Base-by-base conservation (phyloP, 2,329 filamentous ascomycete species). In the Ceratocystis alfenasii region DNA sequence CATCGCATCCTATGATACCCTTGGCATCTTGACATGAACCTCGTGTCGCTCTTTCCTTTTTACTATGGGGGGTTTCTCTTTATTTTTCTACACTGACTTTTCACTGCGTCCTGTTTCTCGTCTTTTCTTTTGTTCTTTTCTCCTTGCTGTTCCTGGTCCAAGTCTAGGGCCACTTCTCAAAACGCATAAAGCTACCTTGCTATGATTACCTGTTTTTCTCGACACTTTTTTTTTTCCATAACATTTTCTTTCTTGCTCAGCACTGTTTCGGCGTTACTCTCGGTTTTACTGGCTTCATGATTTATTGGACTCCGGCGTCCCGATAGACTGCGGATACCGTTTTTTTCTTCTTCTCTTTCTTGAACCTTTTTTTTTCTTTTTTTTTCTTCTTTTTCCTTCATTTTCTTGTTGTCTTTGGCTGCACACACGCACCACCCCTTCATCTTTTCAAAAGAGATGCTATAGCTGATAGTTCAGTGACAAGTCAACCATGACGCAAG, bases 1-100 rank as follows among this genome's bases (percentile, higher is more conserved):
- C 64, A 68, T 66, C 68, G 61, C 55, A 68, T 61, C 48, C 65
- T 62, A 45, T 65, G 62, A 67, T 64, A 64, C 66, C 62, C 66
- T 62, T 60, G 63, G 63, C 64, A 65, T 63, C 44, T 63, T 61
- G 57, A 65, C 55, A 62, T 62, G 57, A 59, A 53, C 48, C 65
- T 63, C 57, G 66, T 59, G 66, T 59, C 45, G 46, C 45, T 63
- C 33, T 68, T 68, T 67, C 64, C 67, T 46, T 66, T 62, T 63
- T 63, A 68, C 67, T 65, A 67, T 65, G 67, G 46, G 30, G 15
- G 44, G 61, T n/a, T 65, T 36, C 17, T 62, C n/a, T 65, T 61
- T 36, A 15, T 57, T 33, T 63, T 22, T 33, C 50, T 64, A 50
- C 53, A 33, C 15, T 62, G n/a, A 17, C n/a, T 62, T 59, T 62